Evolutionary conservation across 164 flowering plant genomes (phyloP), one percentile per base, ranked within the genome.

Genomic region (Vitis rupestris): DNA sequence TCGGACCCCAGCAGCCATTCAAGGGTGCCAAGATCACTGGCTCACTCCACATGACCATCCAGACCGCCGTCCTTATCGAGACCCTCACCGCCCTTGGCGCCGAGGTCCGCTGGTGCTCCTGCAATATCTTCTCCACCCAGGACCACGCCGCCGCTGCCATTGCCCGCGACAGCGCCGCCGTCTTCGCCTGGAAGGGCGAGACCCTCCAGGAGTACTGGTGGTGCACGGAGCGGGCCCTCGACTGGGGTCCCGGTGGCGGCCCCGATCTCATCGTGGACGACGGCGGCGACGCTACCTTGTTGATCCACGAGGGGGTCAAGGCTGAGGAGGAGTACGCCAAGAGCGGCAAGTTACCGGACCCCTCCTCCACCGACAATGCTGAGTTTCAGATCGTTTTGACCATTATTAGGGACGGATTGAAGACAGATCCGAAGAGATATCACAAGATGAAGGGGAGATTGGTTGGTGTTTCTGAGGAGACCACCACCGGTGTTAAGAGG

Each of bases 171-270:
- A 75, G 82, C 70, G 89, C 89, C 50, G 80, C 93, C 19, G 93
- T 88, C 52, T 88, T 88, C 70, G 93, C 93, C 73, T 88, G 93
- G 93, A 88, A 88, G 71, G 93, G 93, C 0, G 93, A 88, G 82
- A 88, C 89, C 9, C 80, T 87, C 15, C 91, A 87, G 81, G 93
- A 88, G 85, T 88, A 88, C 82, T 88, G 93, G 93, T 88, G 93
- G 93, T 88, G 93, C 77, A 88, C 93, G 6, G 93, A 88, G 87
- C 53, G 91, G 1, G 84, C 93, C 13, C 83, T 88, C 51, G 93
- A 88, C 63, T 88, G 93, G 93, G 93, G 93, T 17, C 84, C 89
- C 13, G 84, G 72, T 15, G 93, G 91, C 49, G 93, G 93, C 0
- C 93, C 93, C 1, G 93, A 88, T 66, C 82, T 88, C 65, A 88